phyloP scores from a whole-genome alignment of 2,329 filamentous ascomycete species.

The Ilyonectria sp. region DNA sequence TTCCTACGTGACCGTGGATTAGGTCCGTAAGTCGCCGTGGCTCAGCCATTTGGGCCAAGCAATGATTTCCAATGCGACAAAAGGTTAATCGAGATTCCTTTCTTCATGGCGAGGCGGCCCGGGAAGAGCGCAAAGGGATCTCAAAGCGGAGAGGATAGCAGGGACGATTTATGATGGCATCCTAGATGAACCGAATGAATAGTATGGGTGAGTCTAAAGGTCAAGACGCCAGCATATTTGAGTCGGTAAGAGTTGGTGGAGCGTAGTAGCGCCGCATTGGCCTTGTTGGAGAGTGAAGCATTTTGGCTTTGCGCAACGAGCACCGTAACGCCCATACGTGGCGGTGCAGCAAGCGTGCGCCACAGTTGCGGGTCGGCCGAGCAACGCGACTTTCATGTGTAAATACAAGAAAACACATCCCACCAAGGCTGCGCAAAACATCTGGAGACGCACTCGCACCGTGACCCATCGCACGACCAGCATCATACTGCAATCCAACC shows the following conservation, averaged over 20 bases:
- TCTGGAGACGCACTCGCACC: not conserved
- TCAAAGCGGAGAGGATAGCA: conserved; percentile 36
- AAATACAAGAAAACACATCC: conserved; percentile 38
- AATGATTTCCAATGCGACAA: conserved; percentile 50
- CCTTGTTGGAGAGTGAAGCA: conserved; percentile 36
- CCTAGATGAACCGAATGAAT: conserved; percentile 22
- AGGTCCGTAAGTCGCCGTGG: conserved; percentile 51
- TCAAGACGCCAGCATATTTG: conserved; percentile 21
- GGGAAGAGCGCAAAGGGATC: conserved; percentile 39
- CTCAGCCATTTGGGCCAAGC: conserved; percentile 57
- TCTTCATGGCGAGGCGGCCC: conserved; percentile 53
- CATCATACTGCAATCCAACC: no score
- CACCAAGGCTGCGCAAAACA: conserved; percentile 15
- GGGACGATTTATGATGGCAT: conserved; percentile 37
- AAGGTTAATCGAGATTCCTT: conserved; percentile 44
- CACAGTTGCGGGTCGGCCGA: conserved; percentile 49
- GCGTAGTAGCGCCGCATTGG: conserved; percentile 16
- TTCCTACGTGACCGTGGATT: conserved; percentile 52
- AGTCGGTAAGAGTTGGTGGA: conserved; percentile 23
- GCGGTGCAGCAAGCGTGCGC: conserved; percentile 45
- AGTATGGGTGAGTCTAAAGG: not conserved
- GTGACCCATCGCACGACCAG: not conserved
- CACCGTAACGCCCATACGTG: conserved; percentile 44
- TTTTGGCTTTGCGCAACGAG: conserved; percentile 31
- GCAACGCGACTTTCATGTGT: conserved; percentile 46